phyloP scores from a whole-genome alignment of 495 filamentous ascomycete species.

The Ascodesmis nigricans region DNA sequence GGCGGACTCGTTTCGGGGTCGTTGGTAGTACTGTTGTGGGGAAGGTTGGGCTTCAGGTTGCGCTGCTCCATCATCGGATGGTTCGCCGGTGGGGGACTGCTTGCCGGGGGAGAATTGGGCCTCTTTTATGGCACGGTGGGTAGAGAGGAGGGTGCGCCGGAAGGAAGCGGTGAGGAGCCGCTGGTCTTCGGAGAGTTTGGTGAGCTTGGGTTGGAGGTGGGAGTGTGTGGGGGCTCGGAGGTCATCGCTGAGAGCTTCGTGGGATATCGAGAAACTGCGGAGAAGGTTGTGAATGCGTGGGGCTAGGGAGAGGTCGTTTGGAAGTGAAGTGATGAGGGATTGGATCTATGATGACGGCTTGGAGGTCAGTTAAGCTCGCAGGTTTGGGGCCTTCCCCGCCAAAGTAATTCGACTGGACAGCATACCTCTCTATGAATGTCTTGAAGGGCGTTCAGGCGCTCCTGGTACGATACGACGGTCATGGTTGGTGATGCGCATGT shows the following conservation, averaged over 20 bases:
- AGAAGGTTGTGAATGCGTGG: too few species aligned
- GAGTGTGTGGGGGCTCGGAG: too few species aligned
- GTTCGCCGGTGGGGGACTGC: not conserved
- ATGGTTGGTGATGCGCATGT: slow-evolving; percentile 3
- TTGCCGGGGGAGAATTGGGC: not conserved
- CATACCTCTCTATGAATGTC: slow-evolving; percentile 19
- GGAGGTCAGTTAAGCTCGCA: too few species aligned
- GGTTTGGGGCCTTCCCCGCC: slow-evolving; percentile 18
- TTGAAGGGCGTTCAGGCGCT: slow-evolving; percentile 15
- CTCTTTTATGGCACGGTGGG: slow-evolving; percentile 29
- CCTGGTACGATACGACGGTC: slow-evolving; percentile 17
- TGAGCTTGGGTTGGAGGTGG: too few species aligned
- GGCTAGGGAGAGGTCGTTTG: too few species aligned
- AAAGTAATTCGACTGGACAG: not conserved
- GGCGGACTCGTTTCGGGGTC: slow-evolving; percentile 25
- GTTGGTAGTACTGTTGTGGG: slow-evolving; percentile 11
- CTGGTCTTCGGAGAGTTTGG: slow-evolving; percentile 27
- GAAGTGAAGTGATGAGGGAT: too few species aligned
- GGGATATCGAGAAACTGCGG: too few species aligned
- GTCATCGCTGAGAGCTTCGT: too few species aligned
- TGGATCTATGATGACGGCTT: too few species aligned
- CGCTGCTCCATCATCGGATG: too few species aligned
- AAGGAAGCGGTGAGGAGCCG: slow-evolving; percentile 48
- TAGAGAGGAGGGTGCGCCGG: slow-evolving; percentile 56
- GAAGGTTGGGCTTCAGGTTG: slow-evolving; percentile 32